These are phyloP conservation scores for Irpex sp. DNA, from an alignment of 1,284 basidiomycete species.

Conservation along the genomic window DNA sequence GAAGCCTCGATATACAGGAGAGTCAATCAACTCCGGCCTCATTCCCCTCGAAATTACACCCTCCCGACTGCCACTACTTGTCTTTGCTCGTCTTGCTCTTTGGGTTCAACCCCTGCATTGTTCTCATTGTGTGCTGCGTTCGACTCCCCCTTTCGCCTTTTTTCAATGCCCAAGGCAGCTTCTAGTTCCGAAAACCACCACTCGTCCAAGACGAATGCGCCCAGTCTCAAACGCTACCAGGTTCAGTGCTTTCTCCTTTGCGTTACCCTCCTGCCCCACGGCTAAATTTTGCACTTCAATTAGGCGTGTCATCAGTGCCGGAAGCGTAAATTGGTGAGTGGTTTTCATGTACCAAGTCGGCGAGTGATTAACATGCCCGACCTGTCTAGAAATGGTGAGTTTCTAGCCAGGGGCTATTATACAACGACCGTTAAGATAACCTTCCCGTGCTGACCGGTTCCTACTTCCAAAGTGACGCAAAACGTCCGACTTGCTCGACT, in stretches of 20 bases:
- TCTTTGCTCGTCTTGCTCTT: not conserved
- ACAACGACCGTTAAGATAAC: not conserved
- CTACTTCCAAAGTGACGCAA: slow-evolving; percentile 29
- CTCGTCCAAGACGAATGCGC: slow-evolving; percentile 5
- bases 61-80: not conserved
- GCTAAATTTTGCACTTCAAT: not conserved
- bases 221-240: slow-evolving; percentile 19
- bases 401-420: not conserved
- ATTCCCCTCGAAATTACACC: not conserved
- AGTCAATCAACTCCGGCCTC: not conserved
- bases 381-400: slow-evolving; percentile 30
- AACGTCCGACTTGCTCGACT: slow-evolving; percentile 59
- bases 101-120: not conserved
- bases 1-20: slow-evolving; percentile 6
- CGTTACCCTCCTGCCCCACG: not conserved
- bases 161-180: slow-evolving; percentile 12
- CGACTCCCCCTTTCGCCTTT: not conserved
- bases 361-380: not conserved
- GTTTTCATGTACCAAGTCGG: not conserved
- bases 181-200: not conserved
- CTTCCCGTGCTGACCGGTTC: not conserved
- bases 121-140: not conserved
- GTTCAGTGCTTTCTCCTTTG: slow-evolving; percentile 6
- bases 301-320: slow-evolving; percentile 55
- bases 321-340: slow-evolving; percentile 64